A percentile compares a stretch with the other conserved stretches of the same genome.
phyloP scores from a whole-genome alignment of 75 land plant species.

The Sequoia sempervirens region DNA sequence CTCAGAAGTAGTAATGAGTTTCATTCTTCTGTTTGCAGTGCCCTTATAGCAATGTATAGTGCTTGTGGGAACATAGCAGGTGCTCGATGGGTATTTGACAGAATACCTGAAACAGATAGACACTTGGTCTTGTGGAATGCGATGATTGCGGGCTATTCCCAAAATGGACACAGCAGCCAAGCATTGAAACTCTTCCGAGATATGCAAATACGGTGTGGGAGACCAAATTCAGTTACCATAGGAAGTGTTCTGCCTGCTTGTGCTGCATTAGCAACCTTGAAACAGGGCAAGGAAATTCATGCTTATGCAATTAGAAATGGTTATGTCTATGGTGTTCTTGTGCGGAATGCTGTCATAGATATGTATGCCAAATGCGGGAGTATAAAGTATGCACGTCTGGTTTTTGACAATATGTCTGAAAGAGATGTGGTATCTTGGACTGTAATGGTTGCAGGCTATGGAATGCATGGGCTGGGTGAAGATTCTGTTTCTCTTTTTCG shows the following conservation, averaged over 20 bases:
- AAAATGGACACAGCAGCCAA: constrained; percentile 1
- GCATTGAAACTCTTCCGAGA: constrained; percentile 7
- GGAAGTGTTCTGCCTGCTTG: neutral
- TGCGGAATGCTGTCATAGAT: constrained; percentile 18
- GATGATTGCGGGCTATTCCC: constrained; percentile 14
- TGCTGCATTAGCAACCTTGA: constrained; percentile 1
- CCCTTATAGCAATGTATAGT: constrained; percentile 25
- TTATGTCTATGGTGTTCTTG: neutral
- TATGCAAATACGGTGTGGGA: neutral
- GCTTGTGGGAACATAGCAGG: constrained; percentile 8
- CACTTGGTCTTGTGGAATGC: constrained; percentile 12
- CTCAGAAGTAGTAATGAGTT: constrained; percentile 5
- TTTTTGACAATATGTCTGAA: constrained; percentile 12
- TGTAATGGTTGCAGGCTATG: constrained; percentile 12
- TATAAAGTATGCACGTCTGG: constrained; percentile 10
- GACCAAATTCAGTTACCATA: constrained; percentile 6
- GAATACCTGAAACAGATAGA: constrained; percentile 7
- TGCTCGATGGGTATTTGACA: constrained; percentile 13
- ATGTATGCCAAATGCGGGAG: constrained; percentile 17
- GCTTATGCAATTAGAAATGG: constrained; percentile 8
- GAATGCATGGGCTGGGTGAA: constrained; percentile 13
- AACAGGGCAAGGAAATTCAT: constrained; percentile 6
- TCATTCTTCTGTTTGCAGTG: constrained; percentile 19
- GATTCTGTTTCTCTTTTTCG: constrained; percentile 10
- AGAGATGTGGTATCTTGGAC: constrained; percentile 17